Base-by-base conservation (phyloP, 768 basidiomycete genomes). In the Hemileccinum impolitum region DNA sequence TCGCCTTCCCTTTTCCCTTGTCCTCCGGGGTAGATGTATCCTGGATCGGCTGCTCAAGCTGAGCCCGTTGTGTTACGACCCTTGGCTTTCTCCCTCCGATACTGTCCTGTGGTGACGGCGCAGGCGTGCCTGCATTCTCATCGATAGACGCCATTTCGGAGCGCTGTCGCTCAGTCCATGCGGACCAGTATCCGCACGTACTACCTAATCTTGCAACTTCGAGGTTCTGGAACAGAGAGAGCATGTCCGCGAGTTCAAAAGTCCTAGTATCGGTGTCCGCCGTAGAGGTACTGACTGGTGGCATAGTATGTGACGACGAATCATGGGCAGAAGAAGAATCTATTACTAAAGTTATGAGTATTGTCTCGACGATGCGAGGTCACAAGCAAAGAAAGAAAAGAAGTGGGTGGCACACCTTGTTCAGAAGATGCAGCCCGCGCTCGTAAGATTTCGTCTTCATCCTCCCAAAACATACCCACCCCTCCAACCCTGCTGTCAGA, bases 171-270 rank as follows among this genome's bases (percentile, higher is more conserved):
- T 47, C 45, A 38, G 51, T 55, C 60, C 64, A 57, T 37, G 50
- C 46, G 12, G 64, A 43, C 74, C 76, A 75, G 45, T 74, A 76
- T 1, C 66, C 70, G 13, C 72, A 72, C 5, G 67, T 64, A 34
- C 72, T 67, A 2, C 75, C 75, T 58, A 76, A 63, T 45, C 76
- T 61, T 25, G 59, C 54, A 8, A 70, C 68, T 18, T 77, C 69
- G 23, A 75, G 53, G 7, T 60, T 60, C 19, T 55, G 56, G 50
- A 73, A 64, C 3, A 52, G 50, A 6, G 63, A 48, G 3, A 70
- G 56, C 14, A 72, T 48, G 11, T 66, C 61, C 10, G 38, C 45
- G 9, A 48, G 51, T 15, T 56, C 57, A 25, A 59, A 46, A 5
- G 28, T 35, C 1, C 18, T 38, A 2, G 51, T 2, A 19, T 11